Evolutionary conservation across 495 filamentous ascomycete genomes (phyloP).

Genomic region (Cercophora scortea): DNA sequence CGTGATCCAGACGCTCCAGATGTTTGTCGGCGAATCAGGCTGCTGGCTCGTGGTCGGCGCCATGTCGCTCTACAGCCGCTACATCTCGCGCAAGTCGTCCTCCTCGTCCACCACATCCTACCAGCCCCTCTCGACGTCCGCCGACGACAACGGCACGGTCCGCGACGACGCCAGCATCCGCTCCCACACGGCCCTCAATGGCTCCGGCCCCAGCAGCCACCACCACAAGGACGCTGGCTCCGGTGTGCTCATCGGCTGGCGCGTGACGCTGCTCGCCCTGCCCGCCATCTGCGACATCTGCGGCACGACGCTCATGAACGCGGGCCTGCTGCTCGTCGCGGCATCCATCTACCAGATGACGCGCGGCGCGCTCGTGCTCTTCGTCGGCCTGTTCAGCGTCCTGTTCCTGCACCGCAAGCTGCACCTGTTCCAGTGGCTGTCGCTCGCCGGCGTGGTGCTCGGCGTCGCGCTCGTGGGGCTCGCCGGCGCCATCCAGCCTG

Average conservation of each 20-base stretch:
- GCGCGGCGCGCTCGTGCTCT: conserved; percentile 84
- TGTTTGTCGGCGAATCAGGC: conserved; percentile 91
- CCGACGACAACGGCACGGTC: conserved; percentile 24
- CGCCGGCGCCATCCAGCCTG: conserved; percentile 70
- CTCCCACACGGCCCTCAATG: conserved; percentile 44
- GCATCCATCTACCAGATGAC: conserved; percentile 99
- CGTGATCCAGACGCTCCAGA: conserved; percentile 89
- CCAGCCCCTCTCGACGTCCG: conserved; percentile 43
- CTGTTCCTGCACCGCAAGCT: conserved; percentile 75
- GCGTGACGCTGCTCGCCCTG: conserved; percentile 68
- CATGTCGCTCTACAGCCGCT: conserved; percentile 56
- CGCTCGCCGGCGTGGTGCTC: conserved; percentile 75
- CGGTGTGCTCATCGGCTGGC: conserved; percentile 59
- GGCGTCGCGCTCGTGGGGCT: conserved; percentile 88
- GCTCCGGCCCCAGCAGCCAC: conserved; percentile 9
- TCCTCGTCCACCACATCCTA: conserved; percentile 49
- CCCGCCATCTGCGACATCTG: conserved; percentile 91
- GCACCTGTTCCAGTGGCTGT: conserved; percentile 79
- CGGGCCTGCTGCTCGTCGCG: conserved; percentile 85
- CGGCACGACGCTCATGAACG: conserved; percentile 95
- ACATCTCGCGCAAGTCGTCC: conserved; percentile 29
- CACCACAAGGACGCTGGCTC: conserved; percentile 17
- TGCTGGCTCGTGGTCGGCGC: conserved; percentile 79
- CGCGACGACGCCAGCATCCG: conserved; percentile 34
- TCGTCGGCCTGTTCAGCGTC: conserved; percentile 92